These are phyloP conservation scores for Porpolomopsis calyptriformis DNA, from an alignment of 768 basidiomycete genomes.

Conservation along the genomic window DNA sequence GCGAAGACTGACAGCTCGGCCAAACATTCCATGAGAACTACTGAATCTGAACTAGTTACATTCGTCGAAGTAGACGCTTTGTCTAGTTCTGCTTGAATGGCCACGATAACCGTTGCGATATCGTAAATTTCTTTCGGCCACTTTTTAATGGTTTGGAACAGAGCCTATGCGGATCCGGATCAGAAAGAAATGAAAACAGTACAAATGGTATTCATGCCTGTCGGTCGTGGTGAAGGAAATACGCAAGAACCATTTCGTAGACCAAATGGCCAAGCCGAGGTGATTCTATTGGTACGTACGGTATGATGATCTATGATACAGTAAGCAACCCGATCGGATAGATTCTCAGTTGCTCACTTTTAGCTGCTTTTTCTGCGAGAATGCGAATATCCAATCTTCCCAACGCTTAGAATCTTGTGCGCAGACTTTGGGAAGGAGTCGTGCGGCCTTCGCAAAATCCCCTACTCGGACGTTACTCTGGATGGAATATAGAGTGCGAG, in stretches of 20 bases:
- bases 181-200: constrained; percentile 1
- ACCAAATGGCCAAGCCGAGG: constrained; percentile 77
- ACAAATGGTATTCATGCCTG: constrained; percentile 32
- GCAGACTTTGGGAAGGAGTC: constrained; percentile 77
- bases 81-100: constrained; percentile 75
- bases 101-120: constrained; percentile 76
- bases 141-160: constrained; percentile 67
- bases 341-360: constrained; percentile 37
- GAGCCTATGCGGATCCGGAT: constrained; percentile 34
- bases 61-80: constrained; percentile 41
- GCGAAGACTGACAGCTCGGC: constrained; percentile 79
- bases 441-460: constrained; percentile 68
- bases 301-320: constrained; percentile 63
- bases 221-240: constrained; percentile 73
- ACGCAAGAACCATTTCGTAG: constrained; percentile 90
- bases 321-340: not conserved
- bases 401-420: constrained; percentile 70
- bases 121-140: constrained; percentile 95
- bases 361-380: constrained; percentile 70
- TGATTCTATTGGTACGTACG: constrained; percentile 72
- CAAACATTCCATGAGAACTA: constrained; percentile 84
- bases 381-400: constrained; percentile 93
- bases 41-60: constrained; percentile 34
- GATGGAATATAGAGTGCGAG: not conserved
- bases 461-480: constrained; percentile 16